These are phyloP conservation scores for Cercophora samala DNA, from an alignment of 495 filamentous ascomycete species.

Conservation along the genomic window DNA sequence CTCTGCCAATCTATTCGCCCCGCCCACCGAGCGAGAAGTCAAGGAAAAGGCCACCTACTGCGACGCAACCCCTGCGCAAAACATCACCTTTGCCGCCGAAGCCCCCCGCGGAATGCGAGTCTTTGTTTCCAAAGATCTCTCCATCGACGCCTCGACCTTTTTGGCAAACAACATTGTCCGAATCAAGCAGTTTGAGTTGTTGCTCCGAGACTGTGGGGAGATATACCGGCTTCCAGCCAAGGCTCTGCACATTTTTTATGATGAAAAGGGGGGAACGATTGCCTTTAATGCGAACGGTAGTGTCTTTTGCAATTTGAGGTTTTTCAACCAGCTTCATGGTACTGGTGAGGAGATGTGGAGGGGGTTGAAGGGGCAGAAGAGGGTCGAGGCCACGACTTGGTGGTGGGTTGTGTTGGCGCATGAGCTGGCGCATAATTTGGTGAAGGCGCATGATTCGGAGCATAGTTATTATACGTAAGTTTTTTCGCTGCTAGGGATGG, in stretches of 20 bases:
- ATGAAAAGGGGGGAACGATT: slow-evolving; percentile 72
- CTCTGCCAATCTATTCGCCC: slow-evolving; percentile 64
- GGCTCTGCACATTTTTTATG: slow-evolving; percentile 81
- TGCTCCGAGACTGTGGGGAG: slow-evolving; percentile 65
- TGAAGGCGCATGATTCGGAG: slow-evolving; percentile 70
- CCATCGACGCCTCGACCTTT: slow-evolving; percentile 52
- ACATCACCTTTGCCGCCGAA: slow-evolving; percentile 71
- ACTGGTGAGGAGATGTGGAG: slow-evolving; percentile 8
- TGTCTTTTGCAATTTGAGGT: slow-evolving; percentile 91
- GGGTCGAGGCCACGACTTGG: slow-evolving; percentile 68
- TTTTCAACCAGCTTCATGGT: slow-evolving; percentile 76
- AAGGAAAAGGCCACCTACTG: slow-evolving; percentile 88
- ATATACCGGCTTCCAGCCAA: slow-evolving; percentile 64
- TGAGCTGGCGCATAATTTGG: slow-evolving; percentile 91
- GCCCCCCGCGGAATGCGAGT: slow-evolving; percentile 68
- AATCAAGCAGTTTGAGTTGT: slow-evolving; percentile 65
- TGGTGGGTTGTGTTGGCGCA: slow-evolving; percentile 93
- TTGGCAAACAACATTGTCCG: slow-evolving; percentile 56
- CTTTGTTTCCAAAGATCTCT: slow-evolving; percentile 59
- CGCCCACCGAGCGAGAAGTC: slow-evolving; percentile 67
- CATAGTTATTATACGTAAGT: slow-evolving; percentile 78
- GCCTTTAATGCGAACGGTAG: slow-evolving; percentile 81
- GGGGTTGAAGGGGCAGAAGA: slow-evolving; percentile 33
- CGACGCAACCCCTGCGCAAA: slow-evolving; percentile 73
- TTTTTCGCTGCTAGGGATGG: neutral